Percentiles rank a stretch among this genome's conserved stretches.
phyloP scores from a whole-genome alignment of 2,329 filamentous ascomycete species.

The Colletotrichum sp. region DNA sequence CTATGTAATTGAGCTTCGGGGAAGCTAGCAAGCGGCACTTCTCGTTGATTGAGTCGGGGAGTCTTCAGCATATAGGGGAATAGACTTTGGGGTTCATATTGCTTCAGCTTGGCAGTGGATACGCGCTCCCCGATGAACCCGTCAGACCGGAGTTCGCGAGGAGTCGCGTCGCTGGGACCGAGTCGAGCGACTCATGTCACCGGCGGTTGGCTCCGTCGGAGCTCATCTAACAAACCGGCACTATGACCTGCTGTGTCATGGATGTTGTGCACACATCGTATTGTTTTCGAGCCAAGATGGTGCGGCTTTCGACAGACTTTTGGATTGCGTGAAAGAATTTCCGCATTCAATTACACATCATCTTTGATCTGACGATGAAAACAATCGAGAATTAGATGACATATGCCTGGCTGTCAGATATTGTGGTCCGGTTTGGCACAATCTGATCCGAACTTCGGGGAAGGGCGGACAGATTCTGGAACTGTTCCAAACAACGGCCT shows the following conservation, averaged over 20 bases:
- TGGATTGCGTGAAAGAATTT: background rate
- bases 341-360: background rate
- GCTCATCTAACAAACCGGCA: background rate
- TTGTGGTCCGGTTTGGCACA: background rate
- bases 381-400: background rate
- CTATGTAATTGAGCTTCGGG: background rate
- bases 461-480: background rate
- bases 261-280: background rate
- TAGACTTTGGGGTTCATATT: background rate
- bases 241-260: background rate
- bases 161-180: background rate
- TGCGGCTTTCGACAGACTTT: background rate
- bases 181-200: background rate
- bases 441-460: background rate
- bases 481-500: background rate
- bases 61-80: background rate
- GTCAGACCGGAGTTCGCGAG: background rate
- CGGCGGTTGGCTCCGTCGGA: background rate
- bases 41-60: background rate
- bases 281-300: background rate
- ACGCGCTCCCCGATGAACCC: background rate
- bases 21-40: background rate
- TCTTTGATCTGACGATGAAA: background rate
- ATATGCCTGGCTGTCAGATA: background rate
- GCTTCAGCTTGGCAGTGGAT: background rate